Conservation (phyloP, 2,329 filamentous ascomycete genomes). For the Penicillium sp. region DNA sequence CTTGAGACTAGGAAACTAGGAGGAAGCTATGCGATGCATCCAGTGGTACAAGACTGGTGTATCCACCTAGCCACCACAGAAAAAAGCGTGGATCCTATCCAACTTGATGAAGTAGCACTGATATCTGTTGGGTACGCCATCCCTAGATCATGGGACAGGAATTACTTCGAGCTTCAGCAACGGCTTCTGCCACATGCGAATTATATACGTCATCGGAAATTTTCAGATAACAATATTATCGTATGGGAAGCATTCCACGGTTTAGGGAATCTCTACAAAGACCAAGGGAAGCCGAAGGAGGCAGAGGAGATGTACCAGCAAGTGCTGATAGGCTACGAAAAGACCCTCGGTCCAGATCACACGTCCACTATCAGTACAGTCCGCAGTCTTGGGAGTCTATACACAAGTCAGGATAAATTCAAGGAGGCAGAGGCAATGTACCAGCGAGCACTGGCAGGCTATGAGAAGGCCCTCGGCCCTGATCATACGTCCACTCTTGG, state of each 20-base stretch:
- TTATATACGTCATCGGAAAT: conserved; percentile 8
- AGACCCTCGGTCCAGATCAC: neutral
- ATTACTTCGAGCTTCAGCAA: conserved; percentile 20
- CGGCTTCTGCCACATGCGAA: conserved; percentile 25
- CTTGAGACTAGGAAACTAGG: conserved; percentile 28
- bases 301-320: conserved; percentile 28
- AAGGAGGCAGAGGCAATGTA: conserved; percentile 25
- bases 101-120: conserved; percentile 18
- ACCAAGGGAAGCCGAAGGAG: conserved; percentile 29
- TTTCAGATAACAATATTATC: neutral
- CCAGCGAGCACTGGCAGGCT: conserved; percentile 15
- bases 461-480: conserved; percentile 20
- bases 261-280: conserved; percentile 22
- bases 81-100: neutral
- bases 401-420: neutral
- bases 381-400: neutral
- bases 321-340: conserved; percentile 25
- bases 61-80: conserved; percentile 12
- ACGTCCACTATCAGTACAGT: neutral
- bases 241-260: conserved; percentile 11
- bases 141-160: neutral
- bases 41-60: conserved; percentile 33
- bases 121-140: conserved; percentile 21
- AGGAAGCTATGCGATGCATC: conserved; percentile 32
- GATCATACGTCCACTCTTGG: conserved; percentile 6